Evolutionary conservation across 1,284 basidiomycete species (phyloP).

Genomic region (Malassezia globosa): DNA sequence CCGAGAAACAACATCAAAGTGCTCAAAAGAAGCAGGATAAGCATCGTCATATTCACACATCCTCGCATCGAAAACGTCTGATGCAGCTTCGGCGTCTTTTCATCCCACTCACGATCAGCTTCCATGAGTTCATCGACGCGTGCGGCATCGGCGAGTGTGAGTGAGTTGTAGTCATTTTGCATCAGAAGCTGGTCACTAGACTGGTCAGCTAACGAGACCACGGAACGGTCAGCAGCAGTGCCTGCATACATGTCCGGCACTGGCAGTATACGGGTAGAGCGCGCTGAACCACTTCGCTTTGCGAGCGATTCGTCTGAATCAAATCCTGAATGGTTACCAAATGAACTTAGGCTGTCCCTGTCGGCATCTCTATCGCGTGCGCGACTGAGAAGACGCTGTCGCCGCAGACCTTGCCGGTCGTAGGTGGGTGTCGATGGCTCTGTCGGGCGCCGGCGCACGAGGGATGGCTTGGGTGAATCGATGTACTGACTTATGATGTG

Average conservation of each 20-base stretch:
- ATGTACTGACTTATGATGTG: slow-evolving; percentile 7
- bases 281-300: background rate
- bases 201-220: slow-evolving; percentile 3
- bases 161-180: slow-evolving; percentile 10
- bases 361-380: too few relatives aligned
- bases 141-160: slow-evolving; percentile 1
- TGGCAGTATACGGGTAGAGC: too few relatives aligned
- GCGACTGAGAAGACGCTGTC: background rate
- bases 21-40: slow-evolving; percentile 26
- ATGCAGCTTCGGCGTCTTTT: background rate
- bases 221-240: background rate
- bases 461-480: background rate
- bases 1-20: slow-evolving; percentile 42
- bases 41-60: slow-evolving; percentile 29
- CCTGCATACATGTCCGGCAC: background rate
- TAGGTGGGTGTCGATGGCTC: slow-evolving; percentile 1
- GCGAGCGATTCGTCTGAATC: background rate
- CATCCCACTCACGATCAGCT: slow-evolving; percentile 15
- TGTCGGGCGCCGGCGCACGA: background rate
- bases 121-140: slow-evolving; percentile 3
- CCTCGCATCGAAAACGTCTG: slow-evolving; percentile 24
- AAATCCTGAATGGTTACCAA: background rate
- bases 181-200: slow-evolving; percentile 1
- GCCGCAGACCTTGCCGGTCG: background rate
- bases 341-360: background rate